These are phyloP conservation scores for Talaromyces verruculosus DNA, from an alignment of 2,329 filamentous ascomycete species.

Conservation along the genomic window DNA sequence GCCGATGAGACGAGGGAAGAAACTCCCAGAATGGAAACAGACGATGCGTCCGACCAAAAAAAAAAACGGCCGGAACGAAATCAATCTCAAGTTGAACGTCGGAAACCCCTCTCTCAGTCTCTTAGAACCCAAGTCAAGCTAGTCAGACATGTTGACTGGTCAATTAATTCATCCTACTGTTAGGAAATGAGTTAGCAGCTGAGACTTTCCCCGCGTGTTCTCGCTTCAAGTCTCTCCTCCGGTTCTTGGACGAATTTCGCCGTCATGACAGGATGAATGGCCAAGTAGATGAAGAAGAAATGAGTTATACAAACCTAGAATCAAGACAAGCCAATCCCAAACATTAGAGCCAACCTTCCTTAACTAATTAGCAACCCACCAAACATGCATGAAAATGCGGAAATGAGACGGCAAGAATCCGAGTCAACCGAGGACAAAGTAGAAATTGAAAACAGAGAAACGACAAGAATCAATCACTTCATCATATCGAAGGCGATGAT, in stretches of 20 bases:
- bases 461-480: not conserved
- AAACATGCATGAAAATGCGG: not conserved
- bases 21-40: not conserved
- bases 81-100: not conserved
- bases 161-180: slow-evolving; percentile 3
- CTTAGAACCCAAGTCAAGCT: not conserved
- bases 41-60: not conserved
- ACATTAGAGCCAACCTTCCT: not conserved
- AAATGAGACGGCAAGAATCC: not conserved
- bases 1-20: not conserved
- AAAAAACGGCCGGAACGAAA: not conserved
- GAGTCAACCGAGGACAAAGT: not conserved
- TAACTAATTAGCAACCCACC: slow-evolving; percentile 1
- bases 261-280: not conserved
- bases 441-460: not conserved
- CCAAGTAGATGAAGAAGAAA: not conserved
- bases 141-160: not conserved
- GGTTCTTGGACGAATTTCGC: not conserved
- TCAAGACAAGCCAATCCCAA: not conserved
- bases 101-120: not conserved
- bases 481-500: not conserved
- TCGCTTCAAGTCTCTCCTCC: not conserved
- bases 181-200: not conserved
- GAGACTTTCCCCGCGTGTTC: not conserved
- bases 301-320: not conserved